These are phyloP conservation scores for Pistacia integerrima DNA, from an alignment of 345 rosid species.

Conservation along the genomic window DNA sequence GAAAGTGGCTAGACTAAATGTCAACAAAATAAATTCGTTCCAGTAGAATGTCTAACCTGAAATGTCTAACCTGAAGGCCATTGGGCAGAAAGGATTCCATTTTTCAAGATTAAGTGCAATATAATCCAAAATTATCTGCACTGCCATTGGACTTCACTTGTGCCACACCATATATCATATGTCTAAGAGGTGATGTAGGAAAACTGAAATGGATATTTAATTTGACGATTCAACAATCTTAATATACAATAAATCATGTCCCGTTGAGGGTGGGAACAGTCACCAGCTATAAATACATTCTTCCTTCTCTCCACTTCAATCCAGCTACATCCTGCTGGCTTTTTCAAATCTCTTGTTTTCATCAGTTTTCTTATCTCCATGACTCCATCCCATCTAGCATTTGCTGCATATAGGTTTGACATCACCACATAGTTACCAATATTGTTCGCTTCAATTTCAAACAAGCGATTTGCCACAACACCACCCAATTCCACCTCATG, in stretches of 20 bases:
- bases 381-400: conserved; percentile 76
- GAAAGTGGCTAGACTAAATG: background rate
- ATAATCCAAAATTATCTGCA: background rate
- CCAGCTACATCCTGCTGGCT: conserved; percentile 94
- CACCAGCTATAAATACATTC: conserved; percentile 74
- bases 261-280: conserved; percentile 64
- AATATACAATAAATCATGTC: conserved; percentile 42
- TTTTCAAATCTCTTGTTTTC: conserved; percentile 66
- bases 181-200: conserved; percentile 26
- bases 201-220: conserved; percentile 51
- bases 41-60: conserved; percentile 1
- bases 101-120: conserved; percentile 1
- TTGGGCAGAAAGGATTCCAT: background rate
- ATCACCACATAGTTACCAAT: conserved; percentile 68
- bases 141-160: conserved; percentile 11
- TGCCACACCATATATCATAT: conserved; percentile 25
- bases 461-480: conserved; percentile 57
- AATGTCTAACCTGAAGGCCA: background rate
- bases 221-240: conserved; percentile 49
- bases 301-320: conserved; percentile 66
- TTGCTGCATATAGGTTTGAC: conserved; percentile 89
- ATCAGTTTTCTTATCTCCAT: conserved; percentile 72
- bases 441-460: conserved; percentile 57
- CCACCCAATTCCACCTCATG: conserved; percentile 64
- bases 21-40: background rate